phyloP scores from a whole-genome alignment of 2,329 filamentous ascomycete species.

The Elsinoe batatas region DNA sequence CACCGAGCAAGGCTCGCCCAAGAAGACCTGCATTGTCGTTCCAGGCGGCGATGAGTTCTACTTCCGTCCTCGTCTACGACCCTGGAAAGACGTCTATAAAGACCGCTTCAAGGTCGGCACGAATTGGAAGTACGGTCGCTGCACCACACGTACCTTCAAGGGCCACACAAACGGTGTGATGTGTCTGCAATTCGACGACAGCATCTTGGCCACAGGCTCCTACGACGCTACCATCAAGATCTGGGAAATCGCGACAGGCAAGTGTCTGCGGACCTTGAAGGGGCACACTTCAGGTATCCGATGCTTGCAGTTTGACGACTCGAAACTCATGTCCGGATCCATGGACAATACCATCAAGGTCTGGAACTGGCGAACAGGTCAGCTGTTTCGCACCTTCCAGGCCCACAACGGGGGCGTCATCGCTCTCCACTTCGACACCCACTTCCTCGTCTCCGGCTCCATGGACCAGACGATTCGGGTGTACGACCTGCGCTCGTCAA shows the following conservation, averaged over 20 bases:
- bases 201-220: slow-evolving; percentile 83
- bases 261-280: slow-evolving; percentile 71
- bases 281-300: slow-evolving; percentile 80
- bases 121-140: slow-evolving; percentile 95
- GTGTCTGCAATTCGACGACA: slow-evolving; percentile 73
- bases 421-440: slow-evolving; percentile 75
- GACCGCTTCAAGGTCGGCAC: slow-evolving; percentile 91
- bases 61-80: slow-evolving; percentile 47
- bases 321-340: slow-evolving; percentile 81
- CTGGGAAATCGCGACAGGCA: slow-evolving; percentile 84
- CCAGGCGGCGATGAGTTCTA: slow-evolving; percentile 28
- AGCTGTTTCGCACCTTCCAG: slow-evolving; percentile 69
- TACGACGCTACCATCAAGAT: slow-evolving; percentile 95
- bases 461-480: slow-evolving; percentile 84
- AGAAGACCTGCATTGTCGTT: slow-evolving; percentile 25
- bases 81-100: slow-evolving; percentile 96
- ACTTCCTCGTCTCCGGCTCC: slow-evolving; percentile 77
- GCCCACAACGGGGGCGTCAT: slow-evolving; percentile 78
- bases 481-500: slow-evolving; percentile 66
- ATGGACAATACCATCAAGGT: slow-evolving; percentile 81
- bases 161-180: slow-evolving; percentile 84
- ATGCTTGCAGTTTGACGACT: slow-evolving; percentile 85
- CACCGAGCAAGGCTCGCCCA: slow-evolving; percentile 15
- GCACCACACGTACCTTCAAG: slow-evolving; percentile 70
- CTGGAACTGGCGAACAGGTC: slow-evolving; percentile 93